phyloP scores from a whole-genome alignment of 1,284 basidiomycete species.

The Blastosporella zonata region DNA sequence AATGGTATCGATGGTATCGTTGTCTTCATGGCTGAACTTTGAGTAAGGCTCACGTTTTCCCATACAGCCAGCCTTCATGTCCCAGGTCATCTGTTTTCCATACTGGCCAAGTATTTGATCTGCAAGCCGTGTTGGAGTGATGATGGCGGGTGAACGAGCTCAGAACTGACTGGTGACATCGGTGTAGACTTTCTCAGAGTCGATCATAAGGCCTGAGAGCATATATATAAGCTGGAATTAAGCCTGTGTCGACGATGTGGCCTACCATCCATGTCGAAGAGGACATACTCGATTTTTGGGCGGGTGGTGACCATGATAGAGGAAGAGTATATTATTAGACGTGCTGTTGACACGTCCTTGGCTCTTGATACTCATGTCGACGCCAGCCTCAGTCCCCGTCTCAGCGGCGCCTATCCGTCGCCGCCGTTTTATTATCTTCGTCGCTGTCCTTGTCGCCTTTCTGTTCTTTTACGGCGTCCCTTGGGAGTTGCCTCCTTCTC shows the following conservation, averaged over 20 bases:
- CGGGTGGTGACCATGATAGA: constrained; percentile 9
- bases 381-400: constrained; percentile 9
- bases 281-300: constrained; percentile 58
- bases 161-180: constrained; percentile 65
- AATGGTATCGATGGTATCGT: neutral
- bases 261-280: constrained; percentile 82
- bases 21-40: neutral
- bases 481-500: constrained; percentile 36
- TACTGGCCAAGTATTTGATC: constrained; percentile 71
- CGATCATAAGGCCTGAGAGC: constrained; percentile 49
- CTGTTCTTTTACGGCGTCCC: constrained; percentile 28
- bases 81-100: constrained; percentile 78
- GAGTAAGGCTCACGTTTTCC: constrained; percentile 60
- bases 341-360: neutral
- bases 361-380: constrained; percentile 15
- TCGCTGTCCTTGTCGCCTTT: constrained; percentile 22
- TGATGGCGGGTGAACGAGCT: neutral
- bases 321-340: neutral
- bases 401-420: constrained; percentile 35
- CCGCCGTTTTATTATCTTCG: constrained; percentile 39
- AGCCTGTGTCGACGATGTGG: constrained; percentile 1
- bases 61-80: constrained; percentile 81
- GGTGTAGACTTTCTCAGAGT: constrained; percentile 73
- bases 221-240: neutral
- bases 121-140: constrained; percentile 24